A percentile compares a stretch with the other conserved stretches of the same genome.
phyloP scores from a whole-genome alignment of 768 basidiomycete species.

The Mycena metata region DNA sequence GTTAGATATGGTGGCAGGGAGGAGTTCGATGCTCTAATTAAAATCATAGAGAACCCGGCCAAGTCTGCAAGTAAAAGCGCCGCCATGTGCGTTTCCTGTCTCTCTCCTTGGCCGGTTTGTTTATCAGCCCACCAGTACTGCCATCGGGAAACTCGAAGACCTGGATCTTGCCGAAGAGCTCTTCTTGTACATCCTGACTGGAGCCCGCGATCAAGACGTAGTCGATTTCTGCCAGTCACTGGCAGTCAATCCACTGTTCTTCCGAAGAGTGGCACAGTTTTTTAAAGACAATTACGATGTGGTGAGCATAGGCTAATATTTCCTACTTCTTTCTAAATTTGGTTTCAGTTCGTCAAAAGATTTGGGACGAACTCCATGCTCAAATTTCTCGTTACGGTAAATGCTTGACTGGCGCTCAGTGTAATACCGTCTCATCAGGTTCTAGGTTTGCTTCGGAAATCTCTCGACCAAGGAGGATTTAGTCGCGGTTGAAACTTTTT shows the following conservation, averaged over 20 bases:
- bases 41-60: conserved; percentile 76
- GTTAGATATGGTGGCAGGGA: conserved; percentile 78
- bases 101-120: no score
- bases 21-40: conserved; percentile 82
- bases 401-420: neutral
- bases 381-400: conserved; percentile 23
- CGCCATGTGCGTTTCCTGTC: conserved; percentile 61
- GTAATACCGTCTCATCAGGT: neutral
- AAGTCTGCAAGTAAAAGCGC: conserved; percentile 70
- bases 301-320: conserved; percentile 45
- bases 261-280: conserved; percentile 57
- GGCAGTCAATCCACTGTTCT: conserved; percentile 55
- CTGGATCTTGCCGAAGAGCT: conserved; percentile 69
- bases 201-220: conserved; percentile 56
- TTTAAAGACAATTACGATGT: conserved; percentile 63
- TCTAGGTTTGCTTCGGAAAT: conserved; percentile 18
- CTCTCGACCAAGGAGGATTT: conserved; percentile 66
- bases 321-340: neutral
- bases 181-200: conserved; percentile 65
- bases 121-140: conserved; percentile 57
- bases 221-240: conserved; percentile 58
- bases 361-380: conserved; percentile 62
- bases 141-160: conserved; percentile 73
- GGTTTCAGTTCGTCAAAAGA: conserved; percentile 55
- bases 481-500: conserved; percentile 64